Evolutionary conservation across 371 early-diverging fungal species (phyloP), one percentile per base, ranked within the genome.

Genomic region (Umbelopsis sp.): DNA sequence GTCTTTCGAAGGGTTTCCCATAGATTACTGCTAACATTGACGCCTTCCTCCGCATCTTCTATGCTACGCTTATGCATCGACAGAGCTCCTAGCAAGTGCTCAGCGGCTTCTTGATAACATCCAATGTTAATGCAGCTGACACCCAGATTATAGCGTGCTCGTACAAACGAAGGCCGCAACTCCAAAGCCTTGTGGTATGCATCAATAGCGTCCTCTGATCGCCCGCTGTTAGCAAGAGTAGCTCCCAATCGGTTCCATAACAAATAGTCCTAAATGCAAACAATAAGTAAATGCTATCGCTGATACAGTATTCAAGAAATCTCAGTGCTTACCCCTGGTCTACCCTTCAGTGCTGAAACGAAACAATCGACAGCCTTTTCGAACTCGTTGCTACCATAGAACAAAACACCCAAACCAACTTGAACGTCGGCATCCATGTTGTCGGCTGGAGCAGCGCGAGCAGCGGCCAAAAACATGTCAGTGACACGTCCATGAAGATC

Each of bases 331-430:
- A 92, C 92, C 70, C 94, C 87, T 22, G 98, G 98, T n/a, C 94
- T 84, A n/a, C 88, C 87, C 53, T 91, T 88, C 48, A 99, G 77
- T 44, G 98, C 97, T 4, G 97, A 87, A 50, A 93, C 87, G 85
- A 99, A 99, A 69, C 99, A 99, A 78, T 99, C 99, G 12, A 97
- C 89, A 0, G 99, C 97, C 80, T 98, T 98, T 44, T 91, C 90
- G 63, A 93, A 93, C 68, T 98, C 97, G 14, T 89, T 87, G 16
- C 90, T 89, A 18, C 92, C 92, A 79, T 98, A 93, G 75, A 97
- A 97, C 71, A 99, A 78, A 4, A 99, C 93, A 11, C 98, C 99
- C 12, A 99, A 84, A 10, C 94, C 98, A 37, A 96, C 87, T 79
- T 99, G 98, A 0, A 98, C 94, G 72, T 96, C 95, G 0, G 97